Evolutionary conservation across 768 basidiomycete genomes (phyloP).

Genomic region (Kwoniella dendrophila): DNA sequence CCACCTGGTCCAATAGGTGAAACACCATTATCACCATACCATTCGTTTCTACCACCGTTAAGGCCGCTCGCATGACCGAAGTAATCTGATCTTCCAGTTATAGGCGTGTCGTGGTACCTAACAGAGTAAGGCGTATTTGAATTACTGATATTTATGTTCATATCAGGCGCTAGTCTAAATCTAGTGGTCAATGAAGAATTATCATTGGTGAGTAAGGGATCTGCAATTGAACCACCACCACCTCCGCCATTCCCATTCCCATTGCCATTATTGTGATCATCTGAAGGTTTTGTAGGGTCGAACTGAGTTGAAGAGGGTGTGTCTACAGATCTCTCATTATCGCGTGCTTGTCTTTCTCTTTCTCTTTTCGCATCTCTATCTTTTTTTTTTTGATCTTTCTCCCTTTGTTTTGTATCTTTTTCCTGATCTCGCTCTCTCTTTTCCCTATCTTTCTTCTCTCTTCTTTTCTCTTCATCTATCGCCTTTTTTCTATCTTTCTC

Average conservation of each 20-base stretch:
- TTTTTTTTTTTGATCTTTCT: not conserved
- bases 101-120: no score
- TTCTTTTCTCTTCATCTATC: constrained; percentile 9
- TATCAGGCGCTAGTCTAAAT: no score
- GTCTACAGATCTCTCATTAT: not conserved
- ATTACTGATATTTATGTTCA: no score
- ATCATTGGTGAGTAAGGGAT: no score
- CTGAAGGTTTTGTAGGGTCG: constrained; percentile 5
- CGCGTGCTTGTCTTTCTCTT: constrained; percentile 3
- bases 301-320: not conserved
- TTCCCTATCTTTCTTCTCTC: not conserved
- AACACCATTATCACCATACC: no score
- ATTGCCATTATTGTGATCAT: not conserved
- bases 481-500: constrained; percentile 8
- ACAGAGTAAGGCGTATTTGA: no score
- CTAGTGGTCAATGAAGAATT: no score
- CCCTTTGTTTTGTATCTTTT: no score
- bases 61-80: no score
- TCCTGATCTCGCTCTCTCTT: constrained; percentile 9
- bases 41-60: no score
- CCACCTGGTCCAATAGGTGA: not conserved
- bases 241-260: not conserved
- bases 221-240: constrained; percentile 4
- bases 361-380: not conserved
- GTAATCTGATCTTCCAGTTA: no score